Percentiles rank a stretch among this genome's conserved stretches.
phyloP scores from a whole-genome alignment of 1,284 basidiomycete species.

The Microbotryomycetes sp. region DNA sequence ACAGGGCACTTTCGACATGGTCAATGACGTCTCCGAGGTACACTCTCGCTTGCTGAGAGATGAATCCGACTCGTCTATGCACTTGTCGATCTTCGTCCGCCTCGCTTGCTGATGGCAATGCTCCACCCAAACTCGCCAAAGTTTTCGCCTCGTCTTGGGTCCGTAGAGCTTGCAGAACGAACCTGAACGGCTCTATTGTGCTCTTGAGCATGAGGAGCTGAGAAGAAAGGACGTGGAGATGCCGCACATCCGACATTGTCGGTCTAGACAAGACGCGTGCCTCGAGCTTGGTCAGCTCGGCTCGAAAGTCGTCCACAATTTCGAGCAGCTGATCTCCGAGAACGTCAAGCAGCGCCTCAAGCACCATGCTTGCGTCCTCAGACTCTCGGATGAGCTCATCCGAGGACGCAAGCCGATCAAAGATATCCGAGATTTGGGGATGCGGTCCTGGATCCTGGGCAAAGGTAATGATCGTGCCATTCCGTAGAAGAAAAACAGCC shows the following conservation, averaged over 20 bases:
- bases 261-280: conserved; percentile 6
- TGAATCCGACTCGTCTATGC: conserved; percentile 11
- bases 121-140: neutral
- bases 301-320: conserved; percentile 20
- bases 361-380: conserved; percentile 17
- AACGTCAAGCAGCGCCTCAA: conserved; percentile 23
- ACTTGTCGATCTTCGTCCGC: neutral
- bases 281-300: conserved; percentile 14
- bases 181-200: conserved; percentile 15
- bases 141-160: conserved; percentile 26
- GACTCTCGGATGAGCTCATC: conserved; percentile 20
- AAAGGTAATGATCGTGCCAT: conserved; percentile 18
- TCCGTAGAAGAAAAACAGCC: conserved; percentile 18
- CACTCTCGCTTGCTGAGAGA: conserved; percentile 15
- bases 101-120: neutral
- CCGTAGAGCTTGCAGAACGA: conserved; percentile 13
- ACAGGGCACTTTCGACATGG: conserved; percentile 15
- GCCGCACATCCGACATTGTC: conserved; percentile 1
- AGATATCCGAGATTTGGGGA: conserved; percentile 5
- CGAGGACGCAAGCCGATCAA: conserved; percentile 14
- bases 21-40: conserved; percentile 23
- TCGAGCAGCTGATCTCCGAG: conserved; percentile 1
- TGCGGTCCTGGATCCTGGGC: conserved; percentile 25
- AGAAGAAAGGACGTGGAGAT: conserved; percentile 17
- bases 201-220: conserved; percentile 29